Conservation (phyloP, 192 early-diverging fungal species). For the Podila verticillata region DNA sequence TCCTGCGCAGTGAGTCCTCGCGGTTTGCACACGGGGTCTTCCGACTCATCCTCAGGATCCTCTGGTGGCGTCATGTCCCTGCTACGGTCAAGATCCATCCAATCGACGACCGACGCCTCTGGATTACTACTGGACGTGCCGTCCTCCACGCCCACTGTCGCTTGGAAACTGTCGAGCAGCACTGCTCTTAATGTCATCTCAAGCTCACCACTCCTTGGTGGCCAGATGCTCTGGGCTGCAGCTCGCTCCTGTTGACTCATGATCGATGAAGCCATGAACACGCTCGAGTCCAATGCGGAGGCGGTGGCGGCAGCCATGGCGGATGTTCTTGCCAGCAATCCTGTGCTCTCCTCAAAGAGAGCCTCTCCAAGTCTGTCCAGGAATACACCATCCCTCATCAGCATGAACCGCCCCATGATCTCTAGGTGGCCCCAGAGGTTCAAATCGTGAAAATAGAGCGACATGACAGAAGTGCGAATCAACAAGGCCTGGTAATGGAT, state of each 20-base stretch:
- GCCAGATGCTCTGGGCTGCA: constrained; percentile 25
- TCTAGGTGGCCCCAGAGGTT: constrained; percentile 54
- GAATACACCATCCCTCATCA: constrained; percentile 56
- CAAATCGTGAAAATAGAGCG: constrained; percentile 57
- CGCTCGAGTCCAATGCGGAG: not conserved
- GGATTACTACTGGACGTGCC: not conserved
- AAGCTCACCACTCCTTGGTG: constrained; percentile 48
- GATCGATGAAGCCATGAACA: not conserved
- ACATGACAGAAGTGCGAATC: constrained; percentile 57
- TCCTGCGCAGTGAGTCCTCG: constrained; percentile 17
- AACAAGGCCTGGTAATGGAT: constrained; percentile 36
- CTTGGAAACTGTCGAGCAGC: constrained; percentile 44
- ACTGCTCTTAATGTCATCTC: constrained; percentile 49
- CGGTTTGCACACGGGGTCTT: not conserved
- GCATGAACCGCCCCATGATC: constrained; percentile 50
- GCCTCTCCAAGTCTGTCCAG: constrained; percentile 44
- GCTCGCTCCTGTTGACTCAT: no score
- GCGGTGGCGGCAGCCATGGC: constrained; percentile 30
- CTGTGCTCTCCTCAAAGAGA: constrained; percentile 52
- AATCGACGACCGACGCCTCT: not conserved
- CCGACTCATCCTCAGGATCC: not conserved
- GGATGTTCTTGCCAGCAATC: constrained; percentile 22
- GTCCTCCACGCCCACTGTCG: not conserved
- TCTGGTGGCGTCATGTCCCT: not conserved
- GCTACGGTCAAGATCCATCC: constrained; percentile 8